phyloP scores from a whole-genome alignment of 2,329 filamentous ascomycete species.

The Paracamarosporium sp. region DNA sequence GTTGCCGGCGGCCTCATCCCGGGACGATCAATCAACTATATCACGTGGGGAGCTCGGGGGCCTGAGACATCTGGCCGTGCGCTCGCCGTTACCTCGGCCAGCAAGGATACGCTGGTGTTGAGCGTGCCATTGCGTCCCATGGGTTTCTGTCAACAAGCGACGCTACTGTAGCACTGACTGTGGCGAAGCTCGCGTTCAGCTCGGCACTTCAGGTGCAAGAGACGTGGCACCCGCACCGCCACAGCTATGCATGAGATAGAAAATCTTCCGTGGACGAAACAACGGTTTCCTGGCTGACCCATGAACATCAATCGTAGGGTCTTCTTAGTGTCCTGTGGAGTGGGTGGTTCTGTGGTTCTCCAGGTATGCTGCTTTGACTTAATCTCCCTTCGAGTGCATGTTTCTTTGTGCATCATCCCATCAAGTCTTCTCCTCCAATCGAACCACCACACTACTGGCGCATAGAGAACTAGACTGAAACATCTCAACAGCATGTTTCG shows the following conservation, averaged over 20 bases:
- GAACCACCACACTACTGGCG: constrained; percentile 1
- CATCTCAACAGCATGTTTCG: constrained; percentile 17
- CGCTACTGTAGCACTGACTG: constrained; percentile 1
- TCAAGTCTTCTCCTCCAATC: neutral
- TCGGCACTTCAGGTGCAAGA: constrained; percentile 13
- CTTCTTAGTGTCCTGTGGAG: neutral
- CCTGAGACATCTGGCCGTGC: neutral
- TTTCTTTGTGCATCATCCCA: neutral
- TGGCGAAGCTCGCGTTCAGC: constrained; percentile 14
- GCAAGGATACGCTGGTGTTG: neutral
- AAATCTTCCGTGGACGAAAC: constrained; percentile 9
- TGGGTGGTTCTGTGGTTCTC: too few relatives aligned
- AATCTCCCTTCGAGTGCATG: constrained; percentile 1
- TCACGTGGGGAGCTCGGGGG: neutral
- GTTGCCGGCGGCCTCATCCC: constrained; percentile 6
- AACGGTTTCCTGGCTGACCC: neutral
- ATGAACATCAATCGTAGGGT: neutral
- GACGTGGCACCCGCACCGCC: constrained; percentile 27
- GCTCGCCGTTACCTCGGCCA: constrained; percentile 3
- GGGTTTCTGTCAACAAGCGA: neutral
- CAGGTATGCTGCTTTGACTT: constrained; percentile 8
- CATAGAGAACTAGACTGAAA: constrained; percentile 13
- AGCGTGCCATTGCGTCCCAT: neutral
- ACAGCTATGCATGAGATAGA: constrained; percentile 16
- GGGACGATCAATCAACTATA: neutral